Conservation (phyloP, 495 filamentous ascomycete genomes). For the Filosporella fistucella region DNA sequence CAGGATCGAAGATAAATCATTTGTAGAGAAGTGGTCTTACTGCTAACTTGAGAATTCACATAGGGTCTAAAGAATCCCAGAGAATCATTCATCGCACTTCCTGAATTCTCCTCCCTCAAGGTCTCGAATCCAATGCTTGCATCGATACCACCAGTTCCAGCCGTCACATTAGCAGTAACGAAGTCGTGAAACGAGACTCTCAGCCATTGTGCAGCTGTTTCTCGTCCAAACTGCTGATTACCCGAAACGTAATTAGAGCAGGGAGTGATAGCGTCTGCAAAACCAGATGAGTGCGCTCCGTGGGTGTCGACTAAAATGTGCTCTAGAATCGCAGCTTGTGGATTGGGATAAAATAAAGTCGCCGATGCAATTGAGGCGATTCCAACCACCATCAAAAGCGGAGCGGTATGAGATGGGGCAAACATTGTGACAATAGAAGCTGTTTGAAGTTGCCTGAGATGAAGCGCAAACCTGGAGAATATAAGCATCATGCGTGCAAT, state of each 20-base stretch:
- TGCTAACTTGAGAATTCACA: constrained; percentile 11
- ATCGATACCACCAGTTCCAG: constrained; percentile 25
- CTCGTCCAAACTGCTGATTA: constrained; percentile 7
- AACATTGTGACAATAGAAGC: no score
- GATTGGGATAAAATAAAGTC: constrained; percentile 28
- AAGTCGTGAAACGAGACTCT: constrained; percentile 20
- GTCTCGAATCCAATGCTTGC: constrained; percentile 28
- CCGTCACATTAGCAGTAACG: constrained; percentile 10
- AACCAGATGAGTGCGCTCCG: constrained; percentile 29
- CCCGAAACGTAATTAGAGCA: constrained; percentile 22
- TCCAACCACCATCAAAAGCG: neutral
- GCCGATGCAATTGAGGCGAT: neutral
- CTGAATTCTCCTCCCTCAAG: constrained; percentile 28
- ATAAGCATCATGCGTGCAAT: no score
- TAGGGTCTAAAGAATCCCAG: constrained; percentile 10
- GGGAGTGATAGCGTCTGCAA: constrained; percentile 29
- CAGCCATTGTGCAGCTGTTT: constrained; percentile 19
- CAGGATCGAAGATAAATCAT: neutral
- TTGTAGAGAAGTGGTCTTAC: neutral
- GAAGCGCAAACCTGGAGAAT: no score
- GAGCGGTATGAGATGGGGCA: no score
- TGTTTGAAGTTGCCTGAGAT: no score
- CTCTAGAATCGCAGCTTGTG: constrained; percentile 24
- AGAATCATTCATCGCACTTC: constrained; percentile 21
- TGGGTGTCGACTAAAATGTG: constrained; percentile 31